Base-by-base conservation (phyloP, 768 basidiomycete genomes). In the Coprinellus micaceus region DNA sequence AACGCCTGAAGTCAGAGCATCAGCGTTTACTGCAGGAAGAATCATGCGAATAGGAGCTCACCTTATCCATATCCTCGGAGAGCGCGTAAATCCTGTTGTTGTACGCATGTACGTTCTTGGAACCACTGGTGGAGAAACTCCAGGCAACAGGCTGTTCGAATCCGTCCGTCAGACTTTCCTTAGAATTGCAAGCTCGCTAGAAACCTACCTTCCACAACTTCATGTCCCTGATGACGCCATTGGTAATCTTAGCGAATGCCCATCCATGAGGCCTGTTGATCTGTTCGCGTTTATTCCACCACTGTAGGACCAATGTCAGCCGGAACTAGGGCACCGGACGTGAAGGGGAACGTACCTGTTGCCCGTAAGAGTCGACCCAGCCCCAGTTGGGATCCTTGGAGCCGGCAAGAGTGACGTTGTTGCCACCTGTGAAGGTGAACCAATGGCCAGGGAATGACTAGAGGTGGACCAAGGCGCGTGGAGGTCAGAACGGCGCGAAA, bases 281-380 rank as follows among this genome's bases (percentile, higher is more conserved):
- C 59, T 81, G 80, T 54, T 82, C 72, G 15, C 69, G 66, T 7
- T 75, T 71, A 60, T 83, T 76, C 82, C 84, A 84, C 83, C 84
- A 85, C 82, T 84, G 41, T 17, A 39, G 39, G 37, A 40, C 2
- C 26, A 33, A 55, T 17, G 4, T 12, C 21, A 36, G 10, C 26
- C 17, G 12, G 29, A 47, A 47, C 29, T 50, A 13, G 22, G 0
- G 1, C 2, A 2, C 36, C 19, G 28, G 39, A 30, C 2, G 29
- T 24, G 4, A 65, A 37, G 9, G 36, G 17, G 9, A 37, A 17
- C 70, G 49, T 54, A 78, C 80, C 29, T 73, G 73, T 68, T 84
- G 82, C 1, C 84, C 84, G 50, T 85, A 78, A 1, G 72, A 80
- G 60, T 85, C 78, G 0, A 86, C 76, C 83, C 83, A 86, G n/a